phyloP scores from a whole-genome alignment of 176 grass and related monocot genomes.

The Cenchrus fungigraminus region DNA sequence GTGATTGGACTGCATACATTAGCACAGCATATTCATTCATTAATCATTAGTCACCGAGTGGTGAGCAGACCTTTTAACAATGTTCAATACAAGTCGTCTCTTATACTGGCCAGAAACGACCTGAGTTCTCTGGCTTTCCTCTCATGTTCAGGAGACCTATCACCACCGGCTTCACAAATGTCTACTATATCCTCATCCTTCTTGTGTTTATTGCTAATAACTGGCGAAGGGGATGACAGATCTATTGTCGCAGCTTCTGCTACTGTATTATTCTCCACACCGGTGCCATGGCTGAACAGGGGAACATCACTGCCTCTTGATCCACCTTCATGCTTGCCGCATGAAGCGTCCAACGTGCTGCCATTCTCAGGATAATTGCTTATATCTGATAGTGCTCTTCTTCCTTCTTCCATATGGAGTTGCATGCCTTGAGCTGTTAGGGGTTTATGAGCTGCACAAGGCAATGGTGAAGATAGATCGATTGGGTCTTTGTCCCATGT shows the following conservation, averaged over 20 bases:
- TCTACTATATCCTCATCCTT: constrained; percentile 44
- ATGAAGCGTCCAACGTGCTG: background rate
- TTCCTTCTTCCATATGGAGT: constrained; percentile 22
- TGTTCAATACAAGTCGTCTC: constrained; percentile 61
- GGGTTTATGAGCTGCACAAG: constrained; percentile 18
- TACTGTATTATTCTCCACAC: background rate
- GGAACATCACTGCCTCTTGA: constrained; percentile 22
- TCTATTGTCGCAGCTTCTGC: constrained; percentile 45
- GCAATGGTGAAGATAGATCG: constrained; percentile 38
- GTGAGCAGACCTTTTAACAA: background rate
- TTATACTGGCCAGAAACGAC: constrained; percentile 55
- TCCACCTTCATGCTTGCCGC: constrained; percentile 33
- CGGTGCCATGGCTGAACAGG: background rate
- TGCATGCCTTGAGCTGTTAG: background rate
- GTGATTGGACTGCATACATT: no score
- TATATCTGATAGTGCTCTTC: constrained; percentile 44
- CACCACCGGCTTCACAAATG: constrained; percentile 30
- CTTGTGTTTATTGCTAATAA: background rate
- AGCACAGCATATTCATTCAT: no score
- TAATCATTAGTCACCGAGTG: background rate
- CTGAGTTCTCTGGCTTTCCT: constrained; percentile 51
- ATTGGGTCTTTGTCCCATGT: background rate
- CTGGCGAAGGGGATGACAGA: constrained; percentile 52
- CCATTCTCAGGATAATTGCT: constrained; percentile 33
- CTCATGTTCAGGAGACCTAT: constrained; percentile 55